Conservation (phyloP, 75 land plant genomes). For the Pinus tabuliformis region DNA sequence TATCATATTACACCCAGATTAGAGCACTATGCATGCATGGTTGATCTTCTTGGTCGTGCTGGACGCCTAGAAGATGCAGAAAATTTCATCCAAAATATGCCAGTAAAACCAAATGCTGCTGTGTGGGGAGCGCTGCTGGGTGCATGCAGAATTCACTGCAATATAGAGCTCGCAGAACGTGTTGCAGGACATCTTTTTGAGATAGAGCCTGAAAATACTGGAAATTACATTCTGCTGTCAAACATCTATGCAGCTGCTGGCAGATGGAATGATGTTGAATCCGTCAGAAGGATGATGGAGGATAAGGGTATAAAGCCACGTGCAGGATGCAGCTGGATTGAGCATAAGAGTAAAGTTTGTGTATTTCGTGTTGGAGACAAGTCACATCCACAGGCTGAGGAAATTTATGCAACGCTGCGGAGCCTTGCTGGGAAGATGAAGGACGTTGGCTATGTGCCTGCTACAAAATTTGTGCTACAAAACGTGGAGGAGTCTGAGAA, state of each 20-base stretch:
- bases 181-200: slow-evolving; percentile 18
- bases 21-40: slow-evolving; percentile 54
- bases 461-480: not conserved
- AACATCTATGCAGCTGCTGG: slow-evolving; percentile 8
- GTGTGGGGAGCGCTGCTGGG: slow-evolving; percentile 40
- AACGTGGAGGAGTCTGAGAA: not conserved
- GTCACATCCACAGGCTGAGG: not conserved
- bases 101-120: slow-evolving; percentile 14
- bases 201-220: slow-evolving; percentile 7
- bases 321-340: slow-evolving; percentile 1
- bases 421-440: not conserved
- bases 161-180: slow-evolving; percentile 26
- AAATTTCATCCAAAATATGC: slow-evolving; percentile 25
- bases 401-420: slow-evolving; percentile 1
- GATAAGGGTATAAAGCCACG: not conserved
- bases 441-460: not conserved
- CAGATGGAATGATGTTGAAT: not conserved
- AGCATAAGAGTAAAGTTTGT: not conserved
- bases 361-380: not conserved
- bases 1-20: slow-evolving; percentile 17
- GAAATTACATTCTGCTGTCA: not conserved
- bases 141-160: slow-evolving; percentile 31
- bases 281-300: not conserved
- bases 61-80: slow-evolving; percentile 36
- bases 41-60: slow-evolving; percentile 39